Evolutionary conservation across 176 grass and related monocot species (phyloP).

Genomic region (Oryza rufipogon): DNA sequence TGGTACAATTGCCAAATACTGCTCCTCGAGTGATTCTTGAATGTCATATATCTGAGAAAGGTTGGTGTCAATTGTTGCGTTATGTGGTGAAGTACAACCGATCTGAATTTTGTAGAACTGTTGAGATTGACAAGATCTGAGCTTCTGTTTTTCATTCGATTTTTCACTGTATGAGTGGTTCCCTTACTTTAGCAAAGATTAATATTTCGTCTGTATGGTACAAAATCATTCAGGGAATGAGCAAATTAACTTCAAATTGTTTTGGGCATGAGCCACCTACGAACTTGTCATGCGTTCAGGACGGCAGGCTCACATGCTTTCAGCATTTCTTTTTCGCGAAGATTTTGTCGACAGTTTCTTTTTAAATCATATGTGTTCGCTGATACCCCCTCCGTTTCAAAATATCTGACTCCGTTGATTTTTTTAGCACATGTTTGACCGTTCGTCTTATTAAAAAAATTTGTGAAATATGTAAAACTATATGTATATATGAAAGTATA

Average conservation of each 20-base stretch:
- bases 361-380: neutral
- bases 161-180: neutral
- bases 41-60: conserved; percentile 1
- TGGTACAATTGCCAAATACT: conserved; percentile 2
- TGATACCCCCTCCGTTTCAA: neutral
- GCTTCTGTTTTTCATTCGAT: neutral
- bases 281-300: neutral
- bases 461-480: no score
- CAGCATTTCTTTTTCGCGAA: neutral
- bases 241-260: neutral
- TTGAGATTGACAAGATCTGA: neutral
- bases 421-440: no score
- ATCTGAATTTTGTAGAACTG: conserved; percentile 14
- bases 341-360: neutral
- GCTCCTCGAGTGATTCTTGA: neutral
- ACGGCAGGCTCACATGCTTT: neutral
- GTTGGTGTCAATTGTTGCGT: neutral
- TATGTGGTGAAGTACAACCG: neutral
- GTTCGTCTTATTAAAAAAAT: no score
- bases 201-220: neutral
- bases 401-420: no score
- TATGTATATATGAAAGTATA: no score
- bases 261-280: neutral
- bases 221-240: neutral
- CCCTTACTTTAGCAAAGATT: neutral